Conservation (phyloP, 2,329 filamentous ascomycete species). For the Ilyonectria mors-panacis region DNA sequence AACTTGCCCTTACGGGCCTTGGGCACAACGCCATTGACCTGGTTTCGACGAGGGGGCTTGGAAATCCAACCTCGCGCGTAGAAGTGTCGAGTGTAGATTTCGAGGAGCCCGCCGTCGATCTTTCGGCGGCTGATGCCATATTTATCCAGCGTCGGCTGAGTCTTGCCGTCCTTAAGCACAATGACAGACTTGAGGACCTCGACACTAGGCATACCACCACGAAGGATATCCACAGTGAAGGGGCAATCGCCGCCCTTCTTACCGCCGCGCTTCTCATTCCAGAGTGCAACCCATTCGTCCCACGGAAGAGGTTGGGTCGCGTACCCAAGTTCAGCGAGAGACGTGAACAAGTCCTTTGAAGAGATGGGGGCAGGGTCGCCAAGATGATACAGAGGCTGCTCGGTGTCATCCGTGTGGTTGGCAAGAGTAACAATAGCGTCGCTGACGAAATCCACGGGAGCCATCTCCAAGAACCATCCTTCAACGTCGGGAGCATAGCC, state of each 20-base stretch:
- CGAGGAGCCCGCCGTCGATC: conserved; percentile 78
- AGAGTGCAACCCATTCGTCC: conserved; percentile 82
- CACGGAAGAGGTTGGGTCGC: conserved; percentile 76
- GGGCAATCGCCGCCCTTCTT: conserved; percentile 77
- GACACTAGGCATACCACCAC: conserved; percentile 83
- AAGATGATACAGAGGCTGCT: conserved; percentile 80
- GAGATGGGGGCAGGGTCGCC: conserved; percentile 80
- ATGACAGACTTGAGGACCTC: conserved; percentile 80
- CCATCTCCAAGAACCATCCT: conserved; percentile 87
- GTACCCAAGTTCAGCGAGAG: conserved; percentile 78
- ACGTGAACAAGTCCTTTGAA: conserved; percentile 75
- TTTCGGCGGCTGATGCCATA: conserved; percentile 74
- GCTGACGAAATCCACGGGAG: conserved; percentile 85
- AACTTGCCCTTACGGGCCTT: conserved; percentile 68
- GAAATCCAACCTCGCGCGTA: conserved; percentile 85
- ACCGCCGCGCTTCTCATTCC: conserved; percentile 78
- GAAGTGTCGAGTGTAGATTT: conserved; percentile 86
- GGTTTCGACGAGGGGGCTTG: conserved; percentile 68
- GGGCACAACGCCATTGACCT: conserved; percentile 46
- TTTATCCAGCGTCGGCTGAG: conserved; percentile 69
- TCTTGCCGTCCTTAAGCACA: conserved; percentile 80
- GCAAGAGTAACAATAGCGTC: conserved; percentile 80
- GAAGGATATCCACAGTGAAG: conserved; percentile 84
- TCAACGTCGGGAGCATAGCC: conserved; percentile 79
- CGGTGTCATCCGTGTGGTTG: conserved; percentile 72